A percentile compares a stretch with the other conserved stretches of the same genome.
phyloP scores from a whole-genome alignment of 495 filamentous ascomycete species.

The Xylaria telfairii region DNA sequence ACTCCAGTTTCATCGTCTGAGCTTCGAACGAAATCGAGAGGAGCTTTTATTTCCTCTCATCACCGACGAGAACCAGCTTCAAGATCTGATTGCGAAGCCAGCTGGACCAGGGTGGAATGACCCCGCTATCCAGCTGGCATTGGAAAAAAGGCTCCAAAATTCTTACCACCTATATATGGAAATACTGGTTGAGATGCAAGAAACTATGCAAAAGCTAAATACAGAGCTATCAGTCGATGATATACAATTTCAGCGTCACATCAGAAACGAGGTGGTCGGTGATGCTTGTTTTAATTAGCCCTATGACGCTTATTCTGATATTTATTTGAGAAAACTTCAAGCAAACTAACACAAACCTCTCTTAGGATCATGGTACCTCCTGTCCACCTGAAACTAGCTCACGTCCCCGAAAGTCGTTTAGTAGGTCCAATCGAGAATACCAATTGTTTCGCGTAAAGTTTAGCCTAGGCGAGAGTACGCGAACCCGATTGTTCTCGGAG shows the following conservation, averaged over 20 bases:
- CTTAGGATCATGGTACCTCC: background rate
- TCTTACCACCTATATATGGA: constrained; percentile 30
- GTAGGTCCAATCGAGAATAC: background rate
- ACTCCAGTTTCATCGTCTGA: background rate
- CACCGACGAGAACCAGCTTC: constrained; percentile 10
- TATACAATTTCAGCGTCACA: background rate
- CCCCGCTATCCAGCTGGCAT: background rate
- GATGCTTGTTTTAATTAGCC: background rate
- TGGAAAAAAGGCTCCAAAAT: constrained; percentile 19
- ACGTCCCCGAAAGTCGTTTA: background rate
- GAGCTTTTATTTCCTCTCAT: background rate
- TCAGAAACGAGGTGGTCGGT: background rate
- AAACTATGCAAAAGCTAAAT: constrained; percentile 8
- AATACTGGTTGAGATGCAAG: constrained; percentile 19
- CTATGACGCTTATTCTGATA: background rate
- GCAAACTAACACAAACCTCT: background rate
- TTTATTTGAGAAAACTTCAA: background rate
- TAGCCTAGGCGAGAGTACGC: background rate
- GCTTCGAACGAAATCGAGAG: background rate
- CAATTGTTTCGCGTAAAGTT: background rate
- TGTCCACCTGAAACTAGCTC: no score
- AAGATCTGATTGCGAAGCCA: constrained; percentile 20
- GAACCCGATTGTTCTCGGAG: background rate
- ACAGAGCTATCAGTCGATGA: background rate
- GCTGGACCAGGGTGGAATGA: constrained; percentile 26